Evolutionary conservation across 2,329 filamentous ascomycete species (phyloP).

Genomic region (Xylaria digitata): DNA sequence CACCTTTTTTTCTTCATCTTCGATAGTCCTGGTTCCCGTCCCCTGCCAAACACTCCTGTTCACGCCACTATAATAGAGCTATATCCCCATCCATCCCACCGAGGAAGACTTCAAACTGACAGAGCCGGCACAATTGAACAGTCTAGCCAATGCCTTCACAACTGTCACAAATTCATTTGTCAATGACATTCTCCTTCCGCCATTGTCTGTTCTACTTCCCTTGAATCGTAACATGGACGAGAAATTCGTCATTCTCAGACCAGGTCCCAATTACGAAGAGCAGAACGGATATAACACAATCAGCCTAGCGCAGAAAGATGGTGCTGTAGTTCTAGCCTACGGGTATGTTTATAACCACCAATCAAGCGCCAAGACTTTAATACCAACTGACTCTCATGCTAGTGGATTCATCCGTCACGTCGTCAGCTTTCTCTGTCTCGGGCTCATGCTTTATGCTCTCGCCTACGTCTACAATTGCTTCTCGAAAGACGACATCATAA

Average conservation of each 20-base stretch:
- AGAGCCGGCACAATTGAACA: constrained; percentile 46
- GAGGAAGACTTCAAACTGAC: constrained; percentile 12
- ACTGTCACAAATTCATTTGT: constrained; percentile 78
- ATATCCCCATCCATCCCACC: not conserved
- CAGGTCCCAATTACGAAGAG: constrained; percentile 65
- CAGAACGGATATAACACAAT: constrained; percentile 75
- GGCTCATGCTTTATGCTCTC: constrained; percentile 72
- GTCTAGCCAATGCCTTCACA: constrained; percentile 77
- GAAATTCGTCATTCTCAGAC: constrained; percentile 75
- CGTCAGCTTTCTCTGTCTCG: constrained; percentile 74
- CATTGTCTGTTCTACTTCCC: constrained; percentile 75
- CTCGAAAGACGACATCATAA: constrained; percentile 75
- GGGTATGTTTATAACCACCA: constrained; percentile 59
- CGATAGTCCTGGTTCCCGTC: not conserved
- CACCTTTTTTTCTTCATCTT: not conserved
- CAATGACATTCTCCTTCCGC: constrained; percentile 75
- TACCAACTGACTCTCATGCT: not conserved
- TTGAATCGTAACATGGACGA: constrained; percentile 78
- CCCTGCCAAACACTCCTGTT: constrained; percentile 7
- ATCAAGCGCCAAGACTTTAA: not conserved
- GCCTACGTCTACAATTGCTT: constrained; percentile 71
- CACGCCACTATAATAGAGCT: not conserved
- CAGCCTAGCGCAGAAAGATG: constrained; percentile 74
- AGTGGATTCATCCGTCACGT: constrained; percentile 72
- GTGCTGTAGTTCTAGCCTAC: constrained; percentile 77